A percentile compares a stretch with the other conserved stretches of the same genome.
These are phyloP conservation scores for Mucor sp. DNA, from an alignment of 371 early-diverging fungal species.

Conservation along the genomic window DNA sequence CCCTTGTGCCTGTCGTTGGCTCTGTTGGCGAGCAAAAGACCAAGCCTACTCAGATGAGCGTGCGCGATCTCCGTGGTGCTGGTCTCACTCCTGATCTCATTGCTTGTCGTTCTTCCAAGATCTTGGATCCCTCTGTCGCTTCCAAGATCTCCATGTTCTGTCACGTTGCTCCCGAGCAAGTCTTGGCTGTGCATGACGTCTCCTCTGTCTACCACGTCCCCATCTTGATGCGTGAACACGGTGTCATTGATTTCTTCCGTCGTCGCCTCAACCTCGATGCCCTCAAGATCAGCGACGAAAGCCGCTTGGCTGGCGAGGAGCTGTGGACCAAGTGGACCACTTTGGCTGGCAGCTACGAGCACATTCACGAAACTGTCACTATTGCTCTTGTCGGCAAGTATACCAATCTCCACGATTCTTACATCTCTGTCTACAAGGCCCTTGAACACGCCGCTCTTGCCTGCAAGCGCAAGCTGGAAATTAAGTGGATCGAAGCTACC, in stretches of 20 bases:
- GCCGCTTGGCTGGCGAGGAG: slow-evolving; percentile 56
- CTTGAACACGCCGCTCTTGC: slow-evolving; percentile 92
- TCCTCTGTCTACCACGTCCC: slow-evolving; percentile 97
- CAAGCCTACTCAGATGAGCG: slow-evolving; percentile 97
- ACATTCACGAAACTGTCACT: slow-evolving; percentile 79
- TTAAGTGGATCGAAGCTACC: slow-evolving; percentile 96
- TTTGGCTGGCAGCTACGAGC: slow-evolving; percentile 76
- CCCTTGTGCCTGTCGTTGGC: slow-evolving; percentile 97
- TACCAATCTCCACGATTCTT: slow-evolving; percentile 93
- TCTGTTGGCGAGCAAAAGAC: slow-evolving; percentile 99
- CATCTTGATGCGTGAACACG: slow-evolving; percentile 83
- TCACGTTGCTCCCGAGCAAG: slow-evolving; percentile 90
- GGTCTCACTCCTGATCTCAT: slow-evolving; percentile 96
- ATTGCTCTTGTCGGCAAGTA: slow-evolving; percentile 98
- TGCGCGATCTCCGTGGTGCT: slow-evolving; percentile 93
- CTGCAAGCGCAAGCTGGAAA: slow-evolving; percentile 78
- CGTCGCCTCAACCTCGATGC: slow-evolving; percentile 78
- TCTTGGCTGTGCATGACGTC: slow-evolving; percentile 94
- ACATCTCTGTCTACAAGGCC: slow-evolving; percentile 96
- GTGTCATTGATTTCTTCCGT: slow-evolving; percentile 78
- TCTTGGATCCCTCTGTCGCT: slow-evolving; percentile 80
- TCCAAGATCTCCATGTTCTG: slow-evolving; percentile 98
- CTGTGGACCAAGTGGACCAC: slow-evolving; percentile 85
- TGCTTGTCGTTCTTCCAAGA: slow-evolving; percentile 90
- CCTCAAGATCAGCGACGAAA: slow-evolving; percentile 53